Evolutionary conservation across 2,329 filamentous ascomycete species (phyloP).

Genomic region (Colletotrichum horii): DNA sequence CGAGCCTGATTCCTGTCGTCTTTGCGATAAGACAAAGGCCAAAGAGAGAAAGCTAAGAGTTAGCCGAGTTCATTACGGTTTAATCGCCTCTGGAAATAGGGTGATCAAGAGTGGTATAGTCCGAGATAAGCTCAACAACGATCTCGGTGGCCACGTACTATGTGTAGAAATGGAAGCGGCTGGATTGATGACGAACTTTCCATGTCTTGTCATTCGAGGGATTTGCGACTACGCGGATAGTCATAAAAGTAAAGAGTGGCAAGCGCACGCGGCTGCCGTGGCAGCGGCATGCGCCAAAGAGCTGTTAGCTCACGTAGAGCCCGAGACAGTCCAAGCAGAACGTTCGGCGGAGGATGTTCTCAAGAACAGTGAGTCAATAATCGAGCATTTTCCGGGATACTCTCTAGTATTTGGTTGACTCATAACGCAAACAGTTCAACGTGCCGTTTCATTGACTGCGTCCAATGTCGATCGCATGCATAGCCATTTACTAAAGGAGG

Average conservation of each 20-base stretch:
- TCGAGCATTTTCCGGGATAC: too few relatives aligned
- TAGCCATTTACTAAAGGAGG: not conserved
- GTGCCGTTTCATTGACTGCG: not conserved
- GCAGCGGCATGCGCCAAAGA: constrained; percentile 35
- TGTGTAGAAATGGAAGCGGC: constrained; percentile 37
- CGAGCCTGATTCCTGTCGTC: accelerated
- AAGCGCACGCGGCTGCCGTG: constrained; percentile 36
- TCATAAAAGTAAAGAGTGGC: constrained; percentile 42
- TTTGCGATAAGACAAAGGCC: not conserved
- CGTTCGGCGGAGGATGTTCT: not conserved
- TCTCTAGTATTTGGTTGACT: not conserved
- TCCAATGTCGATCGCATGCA: not conserved
- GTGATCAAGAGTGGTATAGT: constrained; percentile 37
- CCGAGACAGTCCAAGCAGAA: not conserved
- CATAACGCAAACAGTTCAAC: not conserved
- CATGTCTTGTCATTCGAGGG: constrained; percentile 41
- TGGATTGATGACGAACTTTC: constrained; percentile 28
- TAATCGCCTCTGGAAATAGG: constrained; percentile 36
- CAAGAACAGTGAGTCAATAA: not conserved
- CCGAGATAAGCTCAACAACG: constrained; percentile 32
- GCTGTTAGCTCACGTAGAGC: not conserved
- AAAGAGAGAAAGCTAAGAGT: not conserved
- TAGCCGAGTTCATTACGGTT: constrained; percentile 24
- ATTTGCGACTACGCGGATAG: constrained; percentile 46
- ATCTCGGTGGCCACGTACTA: constrained; percentile 21